Evolutionary conservation across 768 basidiomycete species (phyloP), one percentile per base, ranked within the genome.

Genomic region (Auriscalpium microsporum): DNA sequence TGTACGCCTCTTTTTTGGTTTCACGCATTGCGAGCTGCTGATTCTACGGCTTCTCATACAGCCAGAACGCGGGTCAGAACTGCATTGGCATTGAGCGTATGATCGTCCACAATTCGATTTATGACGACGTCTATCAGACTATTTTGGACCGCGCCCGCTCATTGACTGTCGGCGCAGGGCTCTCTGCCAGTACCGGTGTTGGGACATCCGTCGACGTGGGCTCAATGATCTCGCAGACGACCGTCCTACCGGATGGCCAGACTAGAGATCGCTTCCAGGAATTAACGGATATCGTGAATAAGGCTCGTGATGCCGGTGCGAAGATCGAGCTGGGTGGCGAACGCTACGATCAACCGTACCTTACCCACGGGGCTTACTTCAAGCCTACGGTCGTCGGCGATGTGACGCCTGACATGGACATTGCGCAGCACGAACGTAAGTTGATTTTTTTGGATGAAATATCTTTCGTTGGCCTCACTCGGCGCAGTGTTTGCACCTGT

Each of bases 51-150:
- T 21, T 34, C 23, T 17, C 14, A 16, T 37, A 13, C 47, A 94
- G 92, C 75, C 93, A 94, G 75, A 91, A 92, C 56, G 80, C 81
- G 50, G 94, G 94, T 19, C 95, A 97, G 72, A 97, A 97, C 64
- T 99, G 95, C 68, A 95, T 99, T 63, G 95, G 94, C 37, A 90
- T 94, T 59, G 95, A 99, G 69, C 82, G 94, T 2, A 79, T 98
- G 60, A 80, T 98, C 47, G 91, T 98, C 38, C 93, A 94, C 63
- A 66, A 73, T 0, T 76, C 77, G 0, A 86, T 91, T 63, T 87
- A 94, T 62, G 81, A 92, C 48, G 81, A 84, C 6, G 79, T 98
- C 49, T 79, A 84, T 61, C 72, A 75, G 3, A 76, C 83, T 19
- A 75, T 97, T 62, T 64, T 71, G 19, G 79, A 83, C n/a, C 80